Conservation (phyloP, 176 grass and related monocot species). For the Ampelocalamus luodianensis region DNA sequence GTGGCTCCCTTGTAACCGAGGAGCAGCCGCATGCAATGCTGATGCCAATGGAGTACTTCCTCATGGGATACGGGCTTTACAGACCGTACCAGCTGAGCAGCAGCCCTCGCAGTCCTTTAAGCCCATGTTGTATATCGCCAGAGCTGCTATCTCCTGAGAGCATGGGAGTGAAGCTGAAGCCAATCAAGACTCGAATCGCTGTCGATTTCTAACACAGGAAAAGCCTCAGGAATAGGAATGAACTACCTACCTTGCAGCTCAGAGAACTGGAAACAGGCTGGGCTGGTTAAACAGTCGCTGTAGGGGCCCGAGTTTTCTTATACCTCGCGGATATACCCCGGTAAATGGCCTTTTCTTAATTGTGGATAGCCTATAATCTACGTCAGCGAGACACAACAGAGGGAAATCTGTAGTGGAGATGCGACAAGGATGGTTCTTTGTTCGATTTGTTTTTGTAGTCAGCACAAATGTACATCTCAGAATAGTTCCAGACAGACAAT, state of each 20-base stretch:
- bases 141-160: slow-evolving; percentile 87
- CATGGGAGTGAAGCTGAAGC: slow-evolving; percentile 92
- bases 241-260: not conserved
- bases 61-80: slow-evolving; percentile 74
- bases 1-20: slow-evolving; percentile 83
- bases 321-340: not conserved
- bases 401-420: not conserved
- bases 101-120: slow-evolving; percentile 76
- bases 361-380: slow-evolving; percentile 19
- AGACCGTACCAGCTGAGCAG: slow-evolving; percentile 63
- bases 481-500: slow-evolving; percentile 43
- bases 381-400: not conserved
- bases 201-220: slow-evolving; percentile 51
- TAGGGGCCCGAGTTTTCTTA: not conserved
- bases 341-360: not conserved
- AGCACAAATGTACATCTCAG: slow-evolving; percentile 48
- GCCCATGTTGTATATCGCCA: slow-evolving; percentile 69
- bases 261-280: not conserved
- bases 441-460: slow-evolving; percentile 41
- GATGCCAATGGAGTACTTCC: slow-evolving; percentile 82
- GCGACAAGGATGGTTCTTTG: slow-evolving; percentile 23
- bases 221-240: slow-evolving; percentile 20
- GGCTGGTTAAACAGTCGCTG: not conserved
- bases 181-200: slow-evolving; percentile 68
- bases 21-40: slow-evolving; percentile 82